Evolutionary conservation across 2,329 filamentous ascomycete genomes (phyloP).

Genomic region (Nemania sp.): DNA sequence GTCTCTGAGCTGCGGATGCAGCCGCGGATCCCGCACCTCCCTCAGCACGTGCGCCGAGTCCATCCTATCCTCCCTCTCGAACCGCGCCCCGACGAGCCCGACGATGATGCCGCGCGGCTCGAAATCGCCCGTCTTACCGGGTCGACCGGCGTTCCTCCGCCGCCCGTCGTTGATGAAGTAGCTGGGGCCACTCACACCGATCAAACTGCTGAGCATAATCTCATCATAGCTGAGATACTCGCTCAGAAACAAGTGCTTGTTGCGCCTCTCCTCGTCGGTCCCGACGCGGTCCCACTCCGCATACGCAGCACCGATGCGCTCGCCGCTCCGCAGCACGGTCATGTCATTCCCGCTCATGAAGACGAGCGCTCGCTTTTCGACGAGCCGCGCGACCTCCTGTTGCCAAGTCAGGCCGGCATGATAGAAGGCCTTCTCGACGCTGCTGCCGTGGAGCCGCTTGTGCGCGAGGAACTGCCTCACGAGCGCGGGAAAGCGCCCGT

Average conservation of each 20-base stretch:
- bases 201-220: constrained; percentile 41
- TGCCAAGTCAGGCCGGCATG: constrained; percentile 30
- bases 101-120: constrained; percentile 39
- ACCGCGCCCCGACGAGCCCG: constrained; percentile 42
- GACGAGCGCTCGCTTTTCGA: constrained; percentile 35
- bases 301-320: background rate
- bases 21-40: background rate
- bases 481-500: constrained; percentile 33
- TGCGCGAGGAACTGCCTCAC: constrained; percentile 36
- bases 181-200: constrained; percentile 40
- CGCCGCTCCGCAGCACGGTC: constrained; percentile 33
- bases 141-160: constrained; percentile 31
- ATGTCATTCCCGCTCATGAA: constrained; percentile 32
- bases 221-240: constrained; percentile 44
- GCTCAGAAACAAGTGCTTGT: constrained; percentile 27
- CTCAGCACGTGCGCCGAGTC: constrained; percentile 31
- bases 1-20: constrained; percentile 32
- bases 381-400: constrained; percentile 33
- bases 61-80: constrained; percentile 40
- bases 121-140: constrained; percentile 23
- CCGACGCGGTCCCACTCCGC: constrained; percentile 39
- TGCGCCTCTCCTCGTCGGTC: constrained; percentile 26
- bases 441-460: constrained; percentile 35
- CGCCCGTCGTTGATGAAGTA: constrained; percentile 41
- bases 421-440: constrained; percentile 33